phyloP scores from a whole-genome alignment of 257 asterid genomes.

The Fraxinus cuspidata region DNA sequence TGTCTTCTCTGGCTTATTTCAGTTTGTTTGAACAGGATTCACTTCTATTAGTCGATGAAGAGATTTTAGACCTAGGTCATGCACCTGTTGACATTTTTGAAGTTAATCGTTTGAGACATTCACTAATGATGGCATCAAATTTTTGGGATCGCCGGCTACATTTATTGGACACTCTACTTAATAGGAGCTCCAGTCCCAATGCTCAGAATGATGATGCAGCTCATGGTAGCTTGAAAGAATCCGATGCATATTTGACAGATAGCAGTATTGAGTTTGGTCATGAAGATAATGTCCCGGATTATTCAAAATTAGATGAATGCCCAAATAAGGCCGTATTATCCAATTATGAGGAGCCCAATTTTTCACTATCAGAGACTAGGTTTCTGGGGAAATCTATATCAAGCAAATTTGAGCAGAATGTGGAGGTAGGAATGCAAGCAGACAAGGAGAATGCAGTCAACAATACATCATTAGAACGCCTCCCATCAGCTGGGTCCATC shows the following conservation, averaged over 20 bases:
- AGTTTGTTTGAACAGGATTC: conserved; percentile 44
- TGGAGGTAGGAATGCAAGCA: conserved; percentile 24
- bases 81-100: conserved; percentile 65
- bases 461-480: conserved; percentile 46
- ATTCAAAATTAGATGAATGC: conserved; percentile 35
- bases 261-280: conserved; percentile 33
- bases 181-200: conserved; percentile 42
- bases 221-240: conserved; percentile 32
- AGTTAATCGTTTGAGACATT: conserved; percentile 71
- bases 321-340: conserved; percentile 29
- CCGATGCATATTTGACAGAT: conserved; percentile 32
- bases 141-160: conserved; percentile 71
- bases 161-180: conserved; percentile 58
- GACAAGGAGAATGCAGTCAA: conserved; percentile 31
- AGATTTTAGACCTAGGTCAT: conserved; percentile 31
- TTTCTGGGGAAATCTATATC: conserved; percentile 27
- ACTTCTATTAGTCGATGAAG: conserved; percentile 47
- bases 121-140: conserved; percentile 64
- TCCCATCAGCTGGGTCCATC: conserved; percentile 67
- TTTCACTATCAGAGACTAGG: conserved; percentile 23
- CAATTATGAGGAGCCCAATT: conserved; percentile 31
- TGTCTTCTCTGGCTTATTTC: conserved; percentile 10
- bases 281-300: conserved; percentile 39
- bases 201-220: conserved; percentile 36
- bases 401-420: conserved; percentile 24